Evolutionary conservation across 164 flowering plant species (phyloP), one percentile per base, ranked within the genome.

Genomic region (Magnolia changhungtana): DNA sequence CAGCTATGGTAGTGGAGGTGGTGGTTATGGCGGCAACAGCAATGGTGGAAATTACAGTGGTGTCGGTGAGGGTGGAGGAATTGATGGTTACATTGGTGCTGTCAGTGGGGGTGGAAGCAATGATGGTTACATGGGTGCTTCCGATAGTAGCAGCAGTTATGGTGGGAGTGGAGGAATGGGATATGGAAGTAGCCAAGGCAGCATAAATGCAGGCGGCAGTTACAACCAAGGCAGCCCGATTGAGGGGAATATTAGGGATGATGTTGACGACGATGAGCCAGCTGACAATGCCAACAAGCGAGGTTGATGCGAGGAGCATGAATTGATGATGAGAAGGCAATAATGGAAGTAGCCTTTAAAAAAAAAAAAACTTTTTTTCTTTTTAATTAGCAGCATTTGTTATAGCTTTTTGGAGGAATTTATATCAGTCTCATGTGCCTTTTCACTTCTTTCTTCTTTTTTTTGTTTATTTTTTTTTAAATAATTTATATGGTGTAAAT

Each of bases 261-360:
- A 77, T 50, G 74, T 50, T 65, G 79, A 67, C 14, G 76, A 73
- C 55, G 79, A 68, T 23, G 76, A 73, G 49, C 72, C 76, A 4
- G 76, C 52, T 55, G 76, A 67, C 49, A 73, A 55, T 37, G 76
- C 80, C 3, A 21, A 72, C 67, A 78, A 23, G 72, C 45, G 67
- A 67, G 76, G 29, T 66, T 73, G 80, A 78, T 58, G 19, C 21
- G 20, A 7, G 27, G 27, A 37, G 18, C 50, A 68, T 18, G 13
- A 3, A 7, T 55, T 31, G 37, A 31, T 31, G 37, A 31, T 31
- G 37, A 55, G 59, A 16, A 55, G 59, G 10, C 59, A 5, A 3
- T 8, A 1, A 10, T 55, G 11, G 59, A 10, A 55, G 14, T 9
- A 2, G 59, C 10, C 2, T 5, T 5, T 2, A 55, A 52, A 8